Evolutionary conservation across 2,329 filamentous ascomycete genomes (phyloP), one percentile per base, ranked within the genome.

Genomic region (Ambrosiella xylebori): DNA sequence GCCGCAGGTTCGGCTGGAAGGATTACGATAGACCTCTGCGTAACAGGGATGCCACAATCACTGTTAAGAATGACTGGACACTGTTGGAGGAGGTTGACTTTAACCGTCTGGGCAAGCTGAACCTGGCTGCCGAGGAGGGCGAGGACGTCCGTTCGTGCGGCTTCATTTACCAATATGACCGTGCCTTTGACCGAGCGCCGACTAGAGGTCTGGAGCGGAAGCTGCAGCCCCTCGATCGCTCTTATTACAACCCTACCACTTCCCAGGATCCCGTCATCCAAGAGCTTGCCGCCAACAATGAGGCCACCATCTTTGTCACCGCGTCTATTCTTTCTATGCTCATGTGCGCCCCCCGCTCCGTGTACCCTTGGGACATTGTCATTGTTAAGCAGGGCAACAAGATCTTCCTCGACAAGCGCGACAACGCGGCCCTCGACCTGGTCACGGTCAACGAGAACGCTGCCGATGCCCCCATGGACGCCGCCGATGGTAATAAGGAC

Each of bases 381-480:
- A 94, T 98, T 67, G 77, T 88, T 62, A 84, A 87, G 71, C 88
- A 94, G 71, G 88, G 86, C 71, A 87, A 90, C 81, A 96, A 96
- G 81, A 83, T 98, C 72, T 98, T 89, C 82, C 83, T 98, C 64
- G 93, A 98, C 79, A 98, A 98, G 83, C 88, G 93, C 64, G 90
- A 96, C 62, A 91, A 90, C 66, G 89, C 90, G 61, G 87, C 86
- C 60, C 81, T 98, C 56, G 93, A 98, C 73, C 88, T 97, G 81
- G 90, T 97, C 62, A 96, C 91, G 0, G 93, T 98, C 71, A 98
- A 98, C 73, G 93, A 98, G 76, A 98, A 98, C 72, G 93, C 93
- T 8, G 86, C 86, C 61, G 93, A 98, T 71, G 88, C 91, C 35
- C 93, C 93, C 41, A 79, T 97, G 57, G 93, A 98, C 70, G 82